Evolutionary conservation across 768 basidiomycete genomes (phyloP).

Genomic region (Mycena filopes): DNA sequence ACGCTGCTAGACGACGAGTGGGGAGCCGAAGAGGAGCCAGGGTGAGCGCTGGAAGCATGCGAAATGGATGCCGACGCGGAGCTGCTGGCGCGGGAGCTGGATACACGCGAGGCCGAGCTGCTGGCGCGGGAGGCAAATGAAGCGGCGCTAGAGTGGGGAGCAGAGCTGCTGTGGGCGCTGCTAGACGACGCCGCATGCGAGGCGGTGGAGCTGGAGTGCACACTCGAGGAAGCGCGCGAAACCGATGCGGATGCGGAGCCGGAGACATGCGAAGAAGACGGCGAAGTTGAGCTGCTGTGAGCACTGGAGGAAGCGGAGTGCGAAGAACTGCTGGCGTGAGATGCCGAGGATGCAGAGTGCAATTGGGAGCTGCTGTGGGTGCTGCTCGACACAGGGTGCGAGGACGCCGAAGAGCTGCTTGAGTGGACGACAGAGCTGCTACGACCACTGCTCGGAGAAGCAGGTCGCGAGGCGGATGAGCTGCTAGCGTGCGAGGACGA

Average conservation of each 20-base stretch:
- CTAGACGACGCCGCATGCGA: background rate
- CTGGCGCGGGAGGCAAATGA: background rate
- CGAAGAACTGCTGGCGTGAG: background rate
- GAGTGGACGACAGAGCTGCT: background rate
- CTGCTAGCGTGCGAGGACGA: background rate
- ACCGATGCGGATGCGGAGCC: constrained; percentile 2
- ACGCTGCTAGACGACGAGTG: no score
- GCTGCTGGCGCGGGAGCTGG: background rate
- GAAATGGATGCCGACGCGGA: background rate
- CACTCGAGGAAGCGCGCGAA: background rate
- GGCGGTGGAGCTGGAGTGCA: background rate
- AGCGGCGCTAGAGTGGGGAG: background rate
- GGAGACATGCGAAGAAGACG: background rate
- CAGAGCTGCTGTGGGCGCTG: background rate
- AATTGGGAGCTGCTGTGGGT: background rate
- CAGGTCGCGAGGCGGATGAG: background rate
- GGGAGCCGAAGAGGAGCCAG: no score
- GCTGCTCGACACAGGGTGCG: background rate
- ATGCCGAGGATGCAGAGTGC: background rate
- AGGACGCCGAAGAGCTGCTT: background rate
- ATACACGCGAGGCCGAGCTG: background rate
- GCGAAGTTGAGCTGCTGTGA: background rate
- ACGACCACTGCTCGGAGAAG: background rate
- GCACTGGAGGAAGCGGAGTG: background rate
- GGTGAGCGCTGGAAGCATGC: no score